Base-by-base conservation (phyloP, 768 basidiomycete species). In the Lactarius psammicola region DNA sequence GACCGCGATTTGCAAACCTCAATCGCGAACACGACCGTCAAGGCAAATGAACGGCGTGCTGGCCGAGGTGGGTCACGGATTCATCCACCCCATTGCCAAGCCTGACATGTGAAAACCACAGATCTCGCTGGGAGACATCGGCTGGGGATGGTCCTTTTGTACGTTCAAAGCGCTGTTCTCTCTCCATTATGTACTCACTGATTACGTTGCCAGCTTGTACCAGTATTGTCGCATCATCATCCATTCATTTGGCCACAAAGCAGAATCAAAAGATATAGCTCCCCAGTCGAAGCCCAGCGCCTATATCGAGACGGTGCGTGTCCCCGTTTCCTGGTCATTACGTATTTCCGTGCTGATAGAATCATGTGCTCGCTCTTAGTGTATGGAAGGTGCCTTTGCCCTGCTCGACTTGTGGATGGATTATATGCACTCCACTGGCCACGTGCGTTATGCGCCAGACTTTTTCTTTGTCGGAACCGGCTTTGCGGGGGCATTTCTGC, bases 401-500 rank as follows among this genome's bases (percentile, higher is more conserved):
- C 11, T 70, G 62, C 69, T 65, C n/a, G 34, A 64, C 11, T 26
- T 68, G 18, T 69, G 69, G 69, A 59, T 56, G 49, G 51, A 56
- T 11, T 53, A 46, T 28, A 58, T 70, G 64, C 55, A 66, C 18
- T 38, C 60, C 7, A 65, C 57, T 0, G 68, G 65, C 18, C 62
- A 66, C 28, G 51, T 63, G 51, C 59, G 38, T 5, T 61, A 60
- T 23, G 64, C 69, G 8, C 69, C 69, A 30, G 69, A 70, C 59
- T 69, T 69, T 59, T 70, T 70, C 65, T 70, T 70, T 20, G 55
- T 64, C 8, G 68, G 68, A 18, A 53, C 60, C 23, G 69, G 69
- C n/a, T 70, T 70, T 44, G 64, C 69, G 0, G 62, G 59, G 51
- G 64, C 69, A 44, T 69, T 70, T 56, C 62, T 70, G 23, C 59